Base-by-base conservation (phyloP, 2,329 filamentous ascomycete genomes). In the Podosphaera aphanis region DNA sequence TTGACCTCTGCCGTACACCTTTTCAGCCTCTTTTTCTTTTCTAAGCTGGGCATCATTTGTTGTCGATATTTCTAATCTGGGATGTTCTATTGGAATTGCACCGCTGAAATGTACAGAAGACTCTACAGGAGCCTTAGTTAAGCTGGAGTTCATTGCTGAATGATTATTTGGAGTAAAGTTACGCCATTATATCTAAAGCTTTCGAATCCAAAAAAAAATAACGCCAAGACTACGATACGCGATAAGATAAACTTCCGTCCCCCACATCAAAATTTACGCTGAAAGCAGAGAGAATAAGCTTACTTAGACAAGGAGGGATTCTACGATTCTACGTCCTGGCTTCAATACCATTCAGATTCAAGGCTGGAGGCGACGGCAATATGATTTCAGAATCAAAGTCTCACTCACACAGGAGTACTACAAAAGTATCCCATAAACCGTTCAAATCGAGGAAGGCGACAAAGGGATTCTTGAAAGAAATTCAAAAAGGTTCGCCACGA, bases 371-470 rank as follows among this genome's bases (percentile, higher is more conserved):
- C 44, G 52, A 48, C 48, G 53, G 69, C 63, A 81, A 72, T 56
- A 90, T 90, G 83, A 77, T 82, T 59, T 72, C 75, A 63, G 68
- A 70, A 49, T 70, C 73, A 58, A 65, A 66, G 61, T 69, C 67
- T 54, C 84, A 95, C 63, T 86, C 88, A 59, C 90, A 98, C 63
- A 74, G 88, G 61, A 83, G 83, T 58, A 94, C 86, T 48, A 93
- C 86, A 46, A 98, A 95, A 69, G 68, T 75, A 57, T 66, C 72
- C 53, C 77, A 93, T 65, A 98, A 98, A 68, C 62, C 79, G 21
- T 98, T 86, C 71, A 98, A 98, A 65, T 84, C 83, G 48, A 78
- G 78, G 60, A 86, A 93, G 66, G 74, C 86, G 36, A 84, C 83
- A 50, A 95, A 95, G 63, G 77, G 83, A 57, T 74, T 83, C 48